These are phyloP conservation scores for Colletotrichum graminicola DNA, from an alignment of 2,329 filamentous ascomycete genomes.

Conservation along the genomic window DNA sequence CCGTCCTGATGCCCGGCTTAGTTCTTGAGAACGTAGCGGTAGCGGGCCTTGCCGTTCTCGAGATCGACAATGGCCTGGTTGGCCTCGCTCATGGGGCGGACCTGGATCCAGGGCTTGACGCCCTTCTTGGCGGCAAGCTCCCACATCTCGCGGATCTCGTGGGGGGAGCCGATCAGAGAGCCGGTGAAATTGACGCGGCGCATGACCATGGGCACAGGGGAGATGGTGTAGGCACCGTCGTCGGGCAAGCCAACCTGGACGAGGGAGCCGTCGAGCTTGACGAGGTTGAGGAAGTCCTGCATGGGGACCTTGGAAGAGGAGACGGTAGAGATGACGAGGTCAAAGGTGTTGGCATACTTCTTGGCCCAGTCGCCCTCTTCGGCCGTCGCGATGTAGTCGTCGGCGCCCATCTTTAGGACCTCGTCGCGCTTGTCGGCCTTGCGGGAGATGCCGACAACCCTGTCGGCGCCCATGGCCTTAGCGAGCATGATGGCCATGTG, in stretches of 20 bases:
- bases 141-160: slow-evolving; percentile 71
- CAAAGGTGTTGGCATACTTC: slow-evolving; percentile 63
- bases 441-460: slow-evolving; percentile 71
- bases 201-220: slow-evolving; percentile 66
- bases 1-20: slow-evolving; percentile 43
- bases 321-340: slow-evolving; percentile 71
- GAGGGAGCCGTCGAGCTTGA: slow-evolving; percentile 67
- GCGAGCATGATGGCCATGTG: slow-evolving; percentile 78
- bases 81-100: slow-evolving; percentile 65
- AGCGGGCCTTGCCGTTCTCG: slow-evolving; percentile 64
- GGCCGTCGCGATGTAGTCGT: slow-evolving; percentile 59
- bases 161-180: slow-evolving; percentile 60
- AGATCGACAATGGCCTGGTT: slow-evolving; percentile 68
- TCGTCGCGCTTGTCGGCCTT: slow-evolving; percentile 65
- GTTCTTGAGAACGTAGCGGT: slow-evolving; percentile 61
- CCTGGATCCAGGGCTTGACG: slow-evolving; percentile 68
- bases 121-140: slow-evolving; percentile 67
- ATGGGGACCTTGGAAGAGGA: slow-evolving; percentile 61
- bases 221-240: slow-evolving; percentile 51
- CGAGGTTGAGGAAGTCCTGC: slow-evolving; percentile 68
- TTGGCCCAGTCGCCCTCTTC: slow-evolving; percentile 67
- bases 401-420: slow-evolving; percentile 68
- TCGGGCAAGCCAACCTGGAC: slow-evolving; percentile 72
- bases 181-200: slow-evolving; percentile 67
- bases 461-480: slow-evolving; percentile 73